phyloP scores from a whole-genome alignment of 352 stramenopile species.

The Globisporangium cylindrosporum region DNA sequence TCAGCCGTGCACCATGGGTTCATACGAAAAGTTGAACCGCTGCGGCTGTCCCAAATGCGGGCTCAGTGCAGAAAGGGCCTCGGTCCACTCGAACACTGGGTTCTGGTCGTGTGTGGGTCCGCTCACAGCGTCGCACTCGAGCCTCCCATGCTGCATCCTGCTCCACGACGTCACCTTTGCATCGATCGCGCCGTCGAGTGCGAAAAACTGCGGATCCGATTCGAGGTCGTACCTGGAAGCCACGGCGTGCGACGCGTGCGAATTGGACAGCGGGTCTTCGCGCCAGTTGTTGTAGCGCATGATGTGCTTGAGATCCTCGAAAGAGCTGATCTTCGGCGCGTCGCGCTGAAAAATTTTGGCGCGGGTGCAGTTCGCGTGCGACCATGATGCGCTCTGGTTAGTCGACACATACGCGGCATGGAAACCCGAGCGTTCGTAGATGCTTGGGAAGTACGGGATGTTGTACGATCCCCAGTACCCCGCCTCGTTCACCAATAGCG shows the following conservation, averaged over 20 bases:
- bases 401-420: constrained; percentile 27
- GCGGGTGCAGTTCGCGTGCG: constrained; percentile 39
- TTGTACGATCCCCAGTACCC: constrained; percentile 85
- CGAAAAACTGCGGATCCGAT: constrained; percentile 26
- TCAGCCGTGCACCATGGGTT: constrained; percentile 33
- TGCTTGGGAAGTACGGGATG: constrained; percentile 66
- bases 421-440: constrained; percentile 65
- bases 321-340: constrained; percentile 33
- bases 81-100: constrained; percentile 67
- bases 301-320: constrained; percentile 59
- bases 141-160: constrained; percentile 17
- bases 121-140: constrained; percentile 54
- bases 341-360: constrained; percentile 58
- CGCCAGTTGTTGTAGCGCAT: constrained; percentile 70
- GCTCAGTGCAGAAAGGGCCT: constrained; percentile 16
- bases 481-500: constrained; percentile 36
- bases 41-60: constrained; percentile 34
- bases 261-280: constrained; percentile 41
- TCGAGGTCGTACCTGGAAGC: constrained; percentile 68
- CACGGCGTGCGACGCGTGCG: constrained; percentile 52
- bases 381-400: constrained; percentile 40
- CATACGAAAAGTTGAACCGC: constrained; percentile 41
- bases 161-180: constrained; percentile 63
- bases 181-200: constrained; percentile 64
- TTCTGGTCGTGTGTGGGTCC: constrained; percentile 54